These are phyloP conservation scores for Vanrija sp. DNA, from an alignment of 1,284 basidiomycete genomes.

Conservation along the genomic window DNA sequence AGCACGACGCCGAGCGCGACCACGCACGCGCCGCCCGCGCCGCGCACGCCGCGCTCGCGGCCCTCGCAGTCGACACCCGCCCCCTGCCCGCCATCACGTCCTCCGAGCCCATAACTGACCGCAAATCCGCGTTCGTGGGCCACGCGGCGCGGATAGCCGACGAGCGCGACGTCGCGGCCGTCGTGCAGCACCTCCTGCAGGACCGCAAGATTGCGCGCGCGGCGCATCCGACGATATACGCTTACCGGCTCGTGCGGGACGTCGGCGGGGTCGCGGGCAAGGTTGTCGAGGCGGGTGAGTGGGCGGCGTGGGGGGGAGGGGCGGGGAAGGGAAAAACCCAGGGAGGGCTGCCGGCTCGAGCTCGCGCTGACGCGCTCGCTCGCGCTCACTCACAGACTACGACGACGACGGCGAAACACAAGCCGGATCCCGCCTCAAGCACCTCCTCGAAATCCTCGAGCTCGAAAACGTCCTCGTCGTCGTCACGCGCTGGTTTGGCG, in stretches of 20 bases:
- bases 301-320: neutral
- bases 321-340: neutral
- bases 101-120: conserved; percentile 72
- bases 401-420: conserved; percentile 91
- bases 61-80: neutral
- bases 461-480: conserved; percentile 68
- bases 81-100: conserved; percentile 54
- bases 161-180: conserved; percentile 69
- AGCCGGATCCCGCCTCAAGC: conserved; percentile 78
- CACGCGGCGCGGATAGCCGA: conserved; percentile 72
- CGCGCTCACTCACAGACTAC: conserved; percentile 60
- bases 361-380: neutral
- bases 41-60: neutral
- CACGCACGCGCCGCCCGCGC: neutral
- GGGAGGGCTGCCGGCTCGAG: neutral
- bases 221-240: conserved; percentile 83
- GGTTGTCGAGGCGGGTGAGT: conserved; percentile 40
- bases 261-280: conserved; percentile 38
- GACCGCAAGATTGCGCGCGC: conserved; percentile 61
- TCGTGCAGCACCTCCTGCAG: conserved; percentile 67
- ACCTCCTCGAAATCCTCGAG: conserved; percentile 78
- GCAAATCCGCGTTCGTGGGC: conserved; percentile 78
- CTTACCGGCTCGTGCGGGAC: conserved; percentile 54
- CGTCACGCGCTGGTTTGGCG: conserved; percentile 55
- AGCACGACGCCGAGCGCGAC: neutral